These are phyloP conservation scores for Picocystis salinarum DNA, from an alignment of 139 green algal genomes.

Conservation along the genomic window DNA sequence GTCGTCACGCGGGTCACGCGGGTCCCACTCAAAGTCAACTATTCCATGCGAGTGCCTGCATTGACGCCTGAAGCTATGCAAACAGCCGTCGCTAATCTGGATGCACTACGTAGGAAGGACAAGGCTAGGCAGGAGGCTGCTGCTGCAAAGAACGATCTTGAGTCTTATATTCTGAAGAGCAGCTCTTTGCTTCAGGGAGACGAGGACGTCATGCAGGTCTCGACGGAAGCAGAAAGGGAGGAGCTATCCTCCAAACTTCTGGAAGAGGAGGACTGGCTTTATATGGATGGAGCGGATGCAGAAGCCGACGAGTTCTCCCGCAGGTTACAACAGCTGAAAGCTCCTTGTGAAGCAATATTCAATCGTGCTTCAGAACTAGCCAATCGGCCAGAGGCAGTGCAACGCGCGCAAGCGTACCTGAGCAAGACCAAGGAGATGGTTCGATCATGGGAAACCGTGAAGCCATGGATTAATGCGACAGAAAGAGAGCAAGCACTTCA, in stretches of 20 bases:
- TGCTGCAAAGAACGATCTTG: conserved; percentile 65
- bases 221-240: conserved; percentile 44
- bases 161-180: conserved; percentile 54
- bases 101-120: too few relatives aligned
- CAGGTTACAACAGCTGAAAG: conserved; percentile 27
- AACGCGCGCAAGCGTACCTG: too few relatives aligned
- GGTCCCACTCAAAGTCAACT: too few relatives aligned
- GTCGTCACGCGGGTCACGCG: too few relatives aligned
- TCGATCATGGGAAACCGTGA: conserved; percentile 40
- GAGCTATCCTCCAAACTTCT: conserved; percentile 31
- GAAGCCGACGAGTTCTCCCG: conserved; percentile 13
- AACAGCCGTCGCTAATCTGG: too few relatives aligned
- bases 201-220: conserved; percentile 34
- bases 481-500: conserved; percentile 33
- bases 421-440: conserved; percentile 20
- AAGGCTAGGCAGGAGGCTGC: conserved; percentile 29
- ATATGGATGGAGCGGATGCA: conserved; percentile 54
- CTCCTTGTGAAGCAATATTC: conserved; percentile 28
- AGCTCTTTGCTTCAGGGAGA: background rate
- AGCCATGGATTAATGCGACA: conserved; percentile 62
- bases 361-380: conserved; percentile 20
- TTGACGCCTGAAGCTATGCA: too few relatives aligned
- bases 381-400: conserved; percentile 17
- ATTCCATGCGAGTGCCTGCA: too few relatives aligned
- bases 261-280: conserved; percentile 85